Evolutionary conservation across 768 basidiomycete species (phyloP), one percentile per base, ranked within the genome.

Genomic region (Pisolithus albus): DNA sequence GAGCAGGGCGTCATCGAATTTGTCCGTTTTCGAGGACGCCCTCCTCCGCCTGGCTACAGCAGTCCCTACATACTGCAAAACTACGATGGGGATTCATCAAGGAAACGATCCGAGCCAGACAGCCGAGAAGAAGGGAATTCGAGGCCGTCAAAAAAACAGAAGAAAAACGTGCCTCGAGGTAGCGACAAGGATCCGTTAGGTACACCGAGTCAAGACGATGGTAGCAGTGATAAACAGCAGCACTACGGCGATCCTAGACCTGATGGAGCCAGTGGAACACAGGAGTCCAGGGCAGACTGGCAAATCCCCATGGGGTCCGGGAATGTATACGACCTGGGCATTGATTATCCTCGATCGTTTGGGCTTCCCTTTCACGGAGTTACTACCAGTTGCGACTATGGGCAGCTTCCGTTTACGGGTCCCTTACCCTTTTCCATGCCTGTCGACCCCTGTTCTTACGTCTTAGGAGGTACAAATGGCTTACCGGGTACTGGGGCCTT

Each of bases 1-100:
- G 69, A 80, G 54, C 64, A 75, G 54, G 84, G 86, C 9, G 69
- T 72, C 16, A 61, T 86, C 39, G 83, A 86, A 53, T 74, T 83
- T 42, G 61, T 86, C 21, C 76, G 78, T n/a, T 82, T 79, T 59
- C 71, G 64, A 23, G 81, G 81, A 23, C 56, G 61, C 37, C 61
- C 65, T 0, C 62, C 70, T 10, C 76, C 79, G 1, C 58, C 67
- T 23, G 75, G 68, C 13, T 77, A 81, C 52, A 56, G 58, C 21
- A 69, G 63, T 36, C 67, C 70, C 1, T 72, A 73, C 56, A 71
- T 50, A 23, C 23, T 67, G 36, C 32, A 49, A 44, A 47, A 54
- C 42, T 64, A 68, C 32, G 50, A 61, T 36, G 63, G 63, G 7
- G 68, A 64, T 46, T 45, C 50, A 47, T 56, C 56, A 49, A 54